Conservation (phyloP, 164 flowering plant species). For the Vitis rotundifolia region DNA sequence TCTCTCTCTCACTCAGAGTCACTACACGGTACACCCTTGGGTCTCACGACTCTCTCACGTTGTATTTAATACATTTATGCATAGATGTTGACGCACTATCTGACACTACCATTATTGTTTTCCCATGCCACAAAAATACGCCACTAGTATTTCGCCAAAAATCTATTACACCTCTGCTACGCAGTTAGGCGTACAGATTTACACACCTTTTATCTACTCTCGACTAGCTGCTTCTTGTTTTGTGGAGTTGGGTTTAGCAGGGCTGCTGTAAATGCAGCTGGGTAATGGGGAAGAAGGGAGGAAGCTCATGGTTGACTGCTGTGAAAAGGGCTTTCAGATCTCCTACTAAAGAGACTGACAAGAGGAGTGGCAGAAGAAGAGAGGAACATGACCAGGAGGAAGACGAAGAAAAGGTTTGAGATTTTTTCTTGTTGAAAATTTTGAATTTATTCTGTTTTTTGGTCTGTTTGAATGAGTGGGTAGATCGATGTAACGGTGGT, state of each 20-base stretch:
- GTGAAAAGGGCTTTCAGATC: slow-evolving; percentile 68
- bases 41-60: slow-evolving; percentile 2
- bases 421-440: background rate
- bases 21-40: too few relatives aligned
- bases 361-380: slow-evolving; percentile 22
- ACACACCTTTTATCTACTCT: too few relatives aligned
- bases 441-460: background rate
- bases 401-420: slow-evolving; percentile 44
- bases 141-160: background rate
- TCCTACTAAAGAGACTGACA: slow-evolving; percentile 41
- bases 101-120: slow-evolving; percentile 3
- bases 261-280: too few relatives aligned
- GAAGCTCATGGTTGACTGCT: slow-evolving; percentile 53
- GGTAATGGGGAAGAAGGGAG: slow-evolving; percentile 53
- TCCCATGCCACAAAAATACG: background rate
- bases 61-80: background rate
- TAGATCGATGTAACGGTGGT: background rate
- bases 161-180: background rate
- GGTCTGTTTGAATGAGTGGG: background rate
- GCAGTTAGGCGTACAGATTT: too few relatives aligned
- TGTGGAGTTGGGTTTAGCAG: slow-evolving; percentile 15
- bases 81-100: slow-evolving; percentile 5
- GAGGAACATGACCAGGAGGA: slow-evolving; percentile 38
- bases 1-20: too few relatives aligned
- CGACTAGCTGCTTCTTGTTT: too few relatives aligned